A percentile compares a stretch with the other conserved stretches of the same genome.
These are phyloP conservation scores for Entomortierella chlamydospora DNA, from an alignment of 192 early-diverging fungal genomes.

Conservation along the genomic window DNA sequence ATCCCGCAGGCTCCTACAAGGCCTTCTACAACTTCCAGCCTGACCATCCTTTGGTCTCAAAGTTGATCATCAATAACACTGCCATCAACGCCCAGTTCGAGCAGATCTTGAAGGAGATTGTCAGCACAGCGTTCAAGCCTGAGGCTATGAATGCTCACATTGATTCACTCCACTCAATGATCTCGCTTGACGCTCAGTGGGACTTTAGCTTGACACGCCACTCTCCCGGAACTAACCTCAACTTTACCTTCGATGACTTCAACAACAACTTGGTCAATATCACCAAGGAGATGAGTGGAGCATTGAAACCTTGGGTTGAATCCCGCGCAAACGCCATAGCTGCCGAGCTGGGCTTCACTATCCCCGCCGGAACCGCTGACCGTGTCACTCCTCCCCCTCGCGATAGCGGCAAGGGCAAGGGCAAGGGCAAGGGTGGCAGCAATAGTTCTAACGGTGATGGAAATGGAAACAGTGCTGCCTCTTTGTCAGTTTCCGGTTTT, in stretches of 20 bases:
- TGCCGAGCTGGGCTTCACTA: constrained; percentile 26
- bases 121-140: constrained; percentile 46
- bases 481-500: constrained; percentile 7
- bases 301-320: constrained; percentile 41
- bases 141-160: constrained; percentile 51
- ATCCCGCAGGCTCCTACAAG: constrained; percentile 37
- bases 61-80: constrained; percentile 51
- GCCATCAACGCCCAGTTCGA: constrained; percentile 43
- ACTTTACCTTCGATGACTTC: constrained; percentile 46
- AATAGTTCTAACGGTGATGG: constrained; percentile 6
- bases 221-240: constrained; percentile 34
- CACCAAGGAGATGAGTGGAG: constrained; percentile 42
- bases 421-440: constrained; percentile 12
- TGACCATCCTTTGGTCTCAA: constrained; percentile 55
- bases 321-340: constrained; percentile 13
- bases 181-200: constrained; percentile 55
- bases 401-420: constrained; percentile 20
- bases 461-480: constrained; percentile 7
- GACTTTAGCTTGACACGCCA: constrained; percentile 37
- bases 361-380: constrained; percentile 45
- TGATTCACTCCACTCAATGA: constrained; percentile 49
- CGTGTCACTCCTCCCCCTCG: constrained; percentile 48
- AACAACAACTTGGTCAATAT: constrained; percentile 47
- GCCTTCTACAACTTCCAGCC: constrained; percentile 29
- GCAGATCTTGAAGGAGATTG: constrained; percentile 42